Evolutionary conservation across 1,284 basidiomycete species (phyloP), one percentile per base, ranked within the genome.

Genomic region (Cystobasidium sp.): DNA sequence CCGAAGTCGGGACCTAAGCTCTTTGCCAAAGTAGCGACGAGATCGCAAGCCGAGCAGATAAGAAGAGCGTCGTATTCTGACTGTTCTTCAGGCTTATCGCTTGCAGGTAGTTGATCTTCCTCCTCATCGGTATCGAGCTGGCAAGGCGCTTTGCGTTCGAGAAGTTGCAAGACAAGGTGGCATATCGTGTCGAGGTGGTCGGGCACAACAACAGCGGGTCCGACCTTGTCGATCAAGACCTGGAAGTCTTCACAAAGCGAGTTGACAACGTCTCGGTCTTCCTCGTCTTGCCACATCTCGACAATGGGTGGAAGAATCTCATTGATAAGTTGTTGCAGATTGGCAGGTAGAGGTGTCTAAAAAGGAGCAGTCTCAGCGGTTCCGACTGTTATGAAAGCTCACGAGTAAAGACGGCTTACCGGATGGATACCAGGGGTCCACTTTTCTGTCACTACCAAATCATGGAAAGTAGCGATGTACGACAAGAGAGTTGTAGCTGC

Each of bases 21-120:
- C 76, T 88, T 90, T 44, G 96, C 93, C 80, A 99, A 86, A 6
- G 93, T 88, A 75, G 95, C 90, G 70, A 98, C 95, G 70, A 99
- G 89, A 82, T 99, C 97, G 64, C 91, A 91, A 37, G 97, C 96
- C 47, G 94, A 91, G 46, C 92, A 93, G 82, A 99, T 91, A 75
- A 99, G 87, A 55, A 96, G 91, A 16, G 94, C 93, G 83, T 99
- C 97, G 83, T 96, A 97, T 84, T 99, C 97, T 6, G 95, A 95
- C 78, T 92, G 91, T 76, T 87, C 87, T 68, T 82, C 82, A 52
- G 84, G 84, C 58, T 80, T 81, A 77, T 91, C 91, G 80, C 92
- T 90, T 14, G 87, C 88, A 9, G 77, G 56, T 80, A 41, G 89
- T 66, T 93, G 92, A 6, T 86, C 86, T 77, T 94, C 93, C 78